Base-by-base conservation (phyloP, 495 filamentous ascomycete species). In the Aspergillus saccharolyticus region DNA sequence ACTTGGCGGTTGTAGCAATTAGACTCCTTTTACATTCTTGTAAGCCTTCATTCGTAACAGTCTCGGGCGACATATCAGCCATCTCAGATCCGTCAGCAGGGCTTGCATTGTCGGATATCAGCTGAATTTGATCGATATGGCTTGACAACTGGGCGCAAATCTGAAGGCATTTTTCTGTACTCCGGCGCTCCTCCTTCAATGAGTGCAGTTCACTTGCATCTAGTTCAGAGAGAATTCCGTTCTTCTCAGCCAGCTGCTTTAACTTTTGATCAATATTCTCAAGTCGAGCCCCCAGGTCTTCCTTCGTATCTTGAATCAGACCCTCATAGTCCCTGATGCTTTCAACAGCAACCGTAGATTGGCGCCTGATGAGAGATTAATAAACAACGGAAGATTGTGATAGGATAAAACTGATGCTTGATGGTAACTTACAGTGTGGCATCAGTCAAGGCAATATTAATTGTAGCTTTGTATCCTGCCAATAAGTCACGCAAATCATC, bases 111-210 rank as follows among this genome's bases (percentile, higher is more conserved):
- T 59, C 53, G 28, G 28, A 44, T 44, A 58, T 47, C 15, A 52
- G 60, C 55, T 69, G 64, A 60, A 71, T 59, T 57, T 72, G 63
- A 48, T 66, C 62, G 55, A 77, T 70, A 33, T 76, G 69, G 16
- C 58, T 59, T 10, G 68, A 74, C 30, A 76, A 53, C 47, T 70
- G 57, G 24, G 65, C 56, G 63, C 74, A 77, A 45, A 79, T 76
- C 54, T 67, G 56, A 45, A 79, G 72, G 58, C 73, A 76, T 55
- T 76, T 67, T 61, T 77, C 59, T 39, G 74, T 73, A 53, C 71
- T 74, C 30, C 63, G 44, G 52, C 66, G 70, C 60, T 79, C 74
- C 28, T 75, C 71, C 59, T 67, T 58, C 54, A 75, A 62, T 28
- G 58, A 62, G 43, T 59, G 64, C 30, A 68, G 55, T 57, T 74